phyloP scores from a whole-genome alignment of 495 filamentous ascomycete genomes.

The Aspergillus haitiensis region DNA sequence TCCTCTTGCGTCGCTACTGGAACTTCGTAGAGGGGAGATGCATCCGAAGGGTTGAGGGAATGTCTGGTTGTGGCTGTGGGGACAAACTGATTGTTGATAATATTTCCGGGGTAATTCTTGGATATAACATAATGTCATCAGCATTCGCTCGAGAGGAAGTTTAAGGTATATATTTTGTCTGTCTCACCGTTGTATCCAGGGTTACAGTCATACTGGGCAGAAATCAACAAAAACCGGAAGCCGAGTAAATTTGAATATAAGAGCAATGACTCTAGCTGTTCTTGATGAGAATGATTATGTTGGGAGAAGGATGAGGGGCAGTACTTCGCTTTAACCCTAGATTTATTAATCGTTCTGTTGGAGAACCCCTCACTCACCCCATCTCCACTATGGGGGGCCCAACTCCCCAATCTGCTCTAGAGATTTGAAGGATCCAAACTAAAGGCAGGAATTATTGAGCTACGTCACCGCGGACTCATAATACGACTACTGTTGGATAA shows the following conservation, averaged over 20 bases:
- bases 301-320: neutral
- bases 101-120: slow-evolving; percentile 5
- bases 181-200: neutral
- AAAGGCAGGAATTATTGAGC: no score
- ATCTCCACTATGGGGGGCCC: neutral
- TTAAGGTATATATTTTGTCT: neutral
- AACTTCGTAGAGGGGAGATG: slow-evolving; percentile 3
- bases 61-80: slow-evolving; percentile 6
- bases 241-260: neutral
- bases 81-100: slow-evolving; percentile 7
- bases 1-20: slow-evolving; percentile 3
- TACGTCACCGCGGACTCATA: no score
- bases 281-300: neutral
- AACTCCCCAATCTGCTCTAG: neutral
- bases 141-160: neutral
- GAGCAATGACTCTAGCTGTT: neutral
- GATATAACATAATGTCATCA: neutral
- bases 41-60: slow-evolving; percentile 7
- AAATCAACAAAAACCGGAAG: neutral
- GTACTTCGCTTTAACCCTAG: neutral
- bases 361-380: neutral
- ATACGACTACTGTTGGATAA: neutral
- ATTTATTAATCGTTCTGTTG: neutral
- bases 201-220: neutral
- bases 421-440: neutral